Evolutionary conservation across 148 eudicot species (phyloP), one percentile per base, ranked within the genome.

Genomic region (Cornus controversa): DNA sequence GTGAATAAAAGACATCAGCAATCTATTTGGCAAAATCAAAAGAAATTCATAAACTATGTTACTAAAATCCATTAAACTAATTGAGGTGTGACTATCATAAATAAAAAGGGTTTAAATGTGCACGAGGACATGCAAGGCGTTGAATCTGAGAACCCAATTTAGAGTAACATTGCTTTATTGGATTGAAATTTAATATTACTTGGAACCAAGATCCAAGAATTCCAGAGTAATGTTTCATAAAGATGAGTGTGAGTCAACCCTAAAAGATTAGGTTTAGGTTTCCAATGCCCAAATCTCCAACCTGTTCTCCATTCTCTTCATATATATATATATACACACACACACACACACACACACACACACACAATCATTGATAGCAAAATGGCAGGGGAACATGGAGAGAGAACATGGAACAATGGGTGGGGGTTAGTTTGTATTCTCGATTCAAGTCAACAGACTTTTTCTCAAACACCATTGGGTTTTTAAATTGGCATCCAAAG

Each of bases 121-220:
- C 70, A 45, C 69, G 78, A 63, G 66, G 57, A 70, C 70, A n/a
- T n/a, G n/a, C n/a, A 45, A 34, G 69, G 79, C 83, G 76, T 70
- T 80, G 79, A 80, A 80, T 50, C 45, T 45, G 62, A 75, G 83
- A 70, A 40, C 22, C 45, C 40, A 22, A 5, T 75, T 62, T 74
- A 69, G 47, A 70, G 37, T 64, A 45, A 54, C 71, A 76, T 69
- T 74, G 24, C 36, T 78, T n/a, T n/a, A n/a, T n/a, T 42, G 23
- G 29, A 26, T 71, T 27, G 63, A 47, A 71, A 50, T 27, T 6
- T 69, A 10, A 36, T 24, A 47, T 71, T 58, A 73, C 20, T 34
- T 5, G 24, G 11, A 22, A 31, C 28, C 82, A 74, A 58, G 82
- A 80, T 80, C 78, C 82, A 74, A 80, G 65, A 75, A 68, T 36